phyloP scores from a whole-genome alignment of 2,329 filamentous ascomycete species.

The Xylariaceae sp. region DNA sequence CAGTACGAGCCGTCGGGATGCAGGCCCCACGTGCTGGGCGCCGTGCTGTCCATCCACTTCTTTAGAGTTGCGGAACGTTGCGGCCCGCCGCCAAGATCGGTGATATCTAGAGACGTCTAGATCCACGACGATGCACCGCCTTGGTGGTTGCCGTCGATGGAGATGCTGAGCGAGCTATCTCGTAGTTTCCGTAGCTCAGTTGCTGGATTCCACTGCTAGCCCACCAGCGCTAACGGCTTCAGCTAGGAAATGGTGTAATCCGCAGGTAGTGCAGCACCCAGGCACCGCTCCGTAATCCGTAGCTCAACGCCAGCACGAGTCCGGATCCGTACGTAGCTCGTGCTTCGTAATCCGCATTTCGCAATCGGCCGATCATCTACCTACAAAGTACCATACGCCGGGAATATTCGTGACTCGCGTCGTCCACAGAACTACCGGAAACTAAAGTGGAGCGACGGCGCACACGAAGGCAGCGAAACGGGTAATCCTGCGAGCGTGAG shows the following conservation, averaged over 20 bases:
- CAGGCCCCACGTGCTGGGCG: constrained; percentile 16
- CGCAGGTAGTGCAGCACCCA: background rate
- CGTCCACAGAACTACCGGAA: background rate
- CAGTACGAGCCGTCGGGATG: constrained; percentile 9
- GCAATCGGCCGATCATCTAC: too few species aligned
- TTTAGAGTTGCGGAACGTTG: background rate
- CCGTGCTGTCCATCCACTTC: background rate
- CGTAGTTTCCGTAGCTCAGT: background rate
- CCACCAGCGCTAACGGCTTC: background rate
- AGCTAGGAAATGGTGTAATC: background rate
- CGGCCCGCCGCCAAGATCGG: background rate
- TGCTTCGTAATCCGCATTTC: too few species aligned
- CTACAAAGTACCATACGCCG: too few species aligned
- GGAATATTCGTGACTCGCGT: background rate
- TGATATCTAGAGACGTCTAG: background rate
- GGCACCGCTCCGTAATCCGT: too few species aligned
- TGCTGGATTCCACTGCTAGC: background rate
- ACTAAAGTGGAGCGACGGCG: background rate
- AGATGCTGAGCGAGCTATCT: background rate
- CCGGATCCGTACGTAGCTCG: background rate
- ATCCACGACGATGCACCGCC: background rate
- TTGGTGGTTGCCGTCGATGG: background rate
- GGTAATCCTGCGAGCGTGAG: background rate
- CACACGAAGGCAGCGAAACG: background rate
- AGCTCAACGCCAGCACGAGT: background rate